phyloP scores from a whole-genome alignment of 192 early-diverging fungal genomes.

The Coemansia sp. region DNA sequence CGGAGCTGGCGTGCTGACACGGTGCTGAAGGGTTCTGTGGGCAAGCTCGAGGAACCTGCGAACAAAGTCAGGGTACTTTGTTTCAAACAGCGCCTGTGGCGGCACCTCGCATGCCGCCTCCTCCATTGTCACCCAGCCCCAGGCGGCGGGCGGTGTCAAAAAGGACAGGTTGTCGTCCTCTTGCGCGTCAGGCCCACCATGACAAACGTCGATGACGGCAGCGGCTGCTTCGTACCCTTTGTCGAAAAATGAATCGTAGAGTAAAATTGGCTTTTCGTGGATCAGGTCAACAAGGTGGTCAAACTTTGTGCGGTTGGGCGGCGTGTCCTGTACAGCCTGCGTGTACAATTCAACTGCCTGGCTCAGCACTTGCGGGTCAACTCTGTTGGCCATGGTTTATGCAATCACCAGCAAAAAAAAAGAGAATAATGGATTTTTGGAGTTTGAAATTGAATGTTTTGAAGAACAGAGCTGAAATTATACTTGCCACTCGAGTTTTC shows the following conservation, averaged over 20 bases:
- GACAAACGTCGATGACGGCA: slow-evolving; percentile 25
- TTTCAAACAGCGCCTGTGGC: slow-evolving; percentile 18
- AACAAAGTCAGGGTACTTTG: slow-evolving; percentile 27
- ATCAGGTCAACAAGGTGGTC: slow-evolving; percentile 43
- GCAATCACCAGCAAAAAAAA: not conserved
- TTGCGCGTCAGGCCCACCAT: slow-evolving; percentile 1
- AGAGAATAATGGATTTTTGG: not conserved
- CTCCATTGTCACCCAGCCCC: slow-evolving; percentile 54
- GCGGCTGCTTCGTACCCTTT: slow-evolving; percentile 34
- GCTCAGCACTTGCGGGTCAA: not conserved
- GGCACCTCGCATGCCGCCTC: slow-evolving; percentile 32
- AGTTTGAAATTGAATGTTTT: too few species aligned
- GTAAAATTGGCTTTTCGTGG: slow-evolving; percentile 27
- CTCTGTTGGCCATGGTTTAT: slow-evolving; percentile 7
- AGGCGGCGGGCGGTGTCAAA: slow-evolving; percentile 41
- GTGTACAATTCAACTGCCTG: slow-evolving; percentile 26
- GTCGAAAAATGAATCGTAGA: slow-evolving; percentile 33
- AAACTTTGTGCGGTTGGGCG: slow-evolving; percentile 47
- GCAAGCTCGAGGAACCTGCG: slow-evolving; percentile 31
- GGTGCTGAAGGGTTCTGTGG: slow-evolving; percentile 17
- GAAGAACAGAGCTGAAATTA: too few species aligned
- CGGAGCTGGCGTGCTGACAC: slow-evolving; percentile 28
- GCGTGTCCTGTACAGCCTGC: slow-evolving; percentile 35
- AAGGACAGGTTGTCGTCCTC: slow-evolving; percentile 36
- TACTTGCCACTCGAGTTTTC: too few species aligned